Evolutionary conservation across 305 asterid genomes (phyloP), one percentile per base, ranked within the genome.

Genomic region (Fraxinus ornus): DNA sequence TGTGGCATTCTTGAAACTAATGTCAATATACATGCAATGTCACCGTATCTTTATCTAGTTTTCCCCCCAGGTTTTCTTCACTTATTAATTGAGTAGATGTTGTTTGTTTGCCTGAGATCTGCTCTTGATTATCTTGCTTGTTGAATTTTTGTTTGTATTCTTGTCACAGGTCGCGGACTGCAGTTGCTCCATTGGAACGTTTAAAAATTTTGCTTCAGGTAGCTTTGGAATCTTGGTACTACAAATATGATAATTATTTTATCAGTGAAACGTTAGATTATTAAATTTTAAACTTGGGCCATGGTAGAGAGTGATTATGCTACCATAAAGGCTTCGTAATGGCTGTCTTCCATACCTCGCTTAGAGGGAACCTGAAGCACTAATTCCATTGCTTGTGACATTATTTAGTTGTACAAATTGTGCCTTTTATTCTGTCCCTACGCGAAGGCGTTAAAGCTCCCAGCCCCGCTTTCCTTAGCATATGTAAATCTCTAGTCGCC

Each of bases 121-220:
- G 22, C 36, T 49, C 13, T 74, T 86, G 79, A 62, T 9, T 24
- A 22, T 22, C n/a, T n/a, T 62, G 30, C 33, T 6, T 8, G 22
- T 22, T 62, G 72, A 75, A 75, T 76, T 75, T 84, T 79, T 87
- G 76, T 79, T 70, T 82, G 77, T 75, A 32, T 84, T 75, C 33
- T 76, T 74, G 78, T 83, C 88, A 77, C 96, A 94, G 98, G 88
- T 94, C 97, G 1, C 91, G 98, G 55, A 93, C 97, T 55, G 97
- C 98, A 47, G 97, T 94, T 32, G 97, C 98, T 78, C 98, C 98
- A 52, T 80, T 94, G 91, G 98, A 94, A 84, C 93, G 97, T 68
- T 89, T 94, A 39, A 94, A 94, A 85, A 93, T 94, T 84, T 84
- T 94, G 86, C 96, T 91, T 80, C 98, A 94, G 96, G 98, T 94